Base-by-base conservation (phyloP, 148 eudicot species). In the Camellia japonica region DNA sequence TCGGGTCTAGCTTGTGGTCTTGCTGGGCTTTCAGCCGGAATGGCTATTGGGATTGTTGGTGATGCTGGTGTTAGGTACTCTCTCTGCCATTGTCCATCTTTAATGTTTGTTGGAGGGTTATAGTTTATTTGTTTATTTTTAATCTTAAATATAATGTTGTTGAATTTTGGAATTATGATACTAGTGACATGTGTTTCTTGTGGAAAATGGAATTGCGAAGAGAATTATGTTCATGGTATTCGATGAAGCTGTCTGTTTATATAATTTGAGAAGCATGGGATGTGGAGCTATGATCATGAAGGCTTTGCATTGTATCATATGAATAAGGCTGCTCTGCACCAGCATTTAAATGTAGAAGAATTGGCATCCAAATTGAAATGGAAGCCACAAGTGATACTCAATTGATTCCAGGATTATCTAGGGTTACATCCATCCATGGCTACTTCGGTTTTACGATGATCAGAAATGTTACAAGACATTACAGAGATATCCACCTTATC, bases 31-130 rank as follows among this genome's bases (percentile, higher is more conserved):
- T 78, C 80, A 6, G 80, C 80, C 3, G 80, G 80, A 30, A 78
- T 78, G 80, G 80, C 80, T 38, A 78, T 78, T 11, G 80, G 80
- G 10, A 78, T 78, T 0, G 80, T 78, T 42, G 80, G 80, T 12
- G 80, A 78, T 68, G 80, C 80, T 55, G 80, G 80, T 78, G 80
- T 78, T n/a, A 68, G 80, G 80, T 78, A 78, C 30, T 42, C 51
- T 56, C 20, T 18, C 43, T 51, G 10, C 19, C 7, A 1, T 4
- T 42, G 5, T 54, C 61, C 38, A 7, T 6, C 2, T 42, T 30
- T 14, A 47, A 19, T 46, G 1, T 73, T 6, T 55, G n/a, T 44
- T 15, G 19, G 47, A 15, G 19, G n/a, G 10, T 68, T 44, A 5
- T 44, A 7, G 9, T 9, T 71, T 49, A 14, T 9, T 59, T 77